A percentile compares a stretch with the other conserved stretches of the same genome.
These are phyloP conservation scores for Sicyos edulis DNA, from an alignment of 306 rosid species.

Conservation along the genomic window DNA sequence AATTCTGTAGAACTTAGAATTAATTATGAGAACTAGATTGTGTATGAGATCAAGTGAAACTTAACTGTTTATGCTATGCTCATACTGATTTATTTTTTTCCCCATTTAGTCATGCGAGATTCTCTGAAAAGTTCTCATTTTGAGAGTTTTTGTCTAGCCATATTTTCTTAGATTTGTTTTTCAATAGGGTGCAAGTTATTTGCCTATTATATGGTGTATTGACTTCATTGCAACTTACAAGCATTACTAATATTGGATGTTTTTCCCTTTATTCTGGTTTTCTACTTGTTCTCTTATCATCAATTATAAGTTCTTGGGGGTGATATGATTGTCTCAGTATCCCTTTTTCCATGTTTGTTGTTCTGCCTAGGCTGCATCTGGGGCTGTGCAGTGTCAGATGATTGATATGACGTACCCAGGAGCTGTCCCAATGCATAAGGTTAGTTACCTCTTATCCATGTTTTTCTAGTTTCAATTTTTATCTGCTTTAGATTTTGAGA, in stretches of 20 bases:
- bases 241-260: background rate
- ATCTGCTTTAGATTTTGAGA: conserved; percentile 4
- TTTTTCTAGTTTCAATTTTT: background rate
- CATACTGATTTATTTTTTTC: background rate
- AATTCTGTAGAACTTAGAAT: background rate
- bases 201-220: conserved; percentile 10
- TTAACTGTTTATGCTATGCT: background rate
- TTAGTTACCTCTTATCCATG: conserved; percentile 27
- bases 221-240: background rate
- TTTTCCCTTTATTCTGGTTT: background rate
- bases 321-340: background rate
- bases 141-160: background rate
- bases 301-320: background rate
- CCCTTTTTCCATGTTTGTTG: conserved; percentile 12
- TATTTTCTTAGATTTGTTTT: background rate
- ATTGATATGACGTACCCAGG: conserved; percentile 84
- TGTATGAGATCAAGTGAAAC: background rate
- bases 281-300: background rate
- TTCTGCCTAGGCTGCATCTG: conserved; percentile 82
- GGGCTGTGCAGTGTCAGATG: conserved; percentile 96
- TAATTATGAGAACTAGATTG: background rate
- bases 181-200: background rate
- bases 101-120: background rate
- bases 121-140: background rate
- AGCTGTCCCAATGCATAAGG: conserved; percentile 98